Evolutionary conservation across 257 asterid species (phyloP).

Genomic region (Petunia axillaris): DNA sequence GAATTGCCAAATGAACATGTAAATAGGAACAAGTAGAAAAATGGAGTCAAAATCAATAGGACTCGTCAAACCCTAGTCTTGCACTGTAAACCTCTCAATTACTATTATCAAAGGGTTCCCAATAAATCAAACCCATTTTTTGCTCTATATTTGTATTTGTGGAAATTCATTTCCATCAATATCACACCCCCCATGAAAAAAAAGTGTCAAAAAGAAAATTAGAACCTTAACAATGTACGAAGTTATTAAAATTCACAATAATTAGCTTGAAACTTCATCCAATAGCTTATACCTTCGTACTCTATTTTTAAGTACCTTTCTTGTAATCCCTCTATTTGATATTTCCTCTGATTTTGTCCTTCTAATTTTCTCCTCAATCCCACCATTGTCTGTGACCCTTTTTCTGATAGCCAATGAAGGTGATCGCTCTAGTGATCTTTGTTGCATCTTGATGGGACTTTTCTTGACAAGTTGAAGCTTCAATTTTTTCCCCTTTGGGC

Average conservation of each 20-base stretch:
- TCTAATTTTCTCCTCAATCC: conserved; percentile 37
- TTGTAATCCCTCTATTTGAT: conserved; percentile 42
- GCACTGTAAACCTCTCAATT: conserved; percentile 5
- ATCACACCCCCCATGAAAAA: not conserved
- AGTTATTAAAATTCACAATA: not conserved
- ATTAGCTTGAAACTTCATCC: conserved; percentile 65
- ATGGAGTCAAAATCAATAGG: not conserved
- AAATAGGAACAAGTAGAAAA: not conserved
- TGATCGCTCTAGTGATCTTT: conserved; percentile 37
- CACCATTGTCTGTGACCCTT: conserved; percentile 33
- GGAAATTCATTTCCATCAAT: not conserved
- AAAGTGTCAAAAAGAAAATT: not conserved
- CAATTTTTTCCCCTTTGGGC: conserved; percentile 25
- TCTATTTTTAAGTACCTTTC: conserved; percentile 55
- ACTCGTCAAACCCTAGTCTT: conserved; percentile 16
- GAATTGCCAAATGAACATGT: not conserved
- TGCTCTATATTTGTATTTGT: not conserved
- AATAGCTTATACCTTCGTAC: conserved; percentile 74
- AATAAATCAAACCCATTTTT: conserved; percentile 19
- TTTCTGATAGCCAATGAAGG: conserved; percentile 37
- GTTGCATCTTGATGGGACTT: conserved; percentile 46
- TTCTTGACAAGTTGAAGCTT: conserved; percentile 24
- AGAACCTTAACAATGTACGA: not conserved
- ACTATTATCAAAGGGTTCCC: conserved; percentile 20
- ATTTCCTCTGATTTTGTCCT: conserved; percentile 58